These are phyloP conservation scores for Kodamaea restingae DNA, from an alignment of 805 yeast genomes.

Conservation along the genomic window DNA sequence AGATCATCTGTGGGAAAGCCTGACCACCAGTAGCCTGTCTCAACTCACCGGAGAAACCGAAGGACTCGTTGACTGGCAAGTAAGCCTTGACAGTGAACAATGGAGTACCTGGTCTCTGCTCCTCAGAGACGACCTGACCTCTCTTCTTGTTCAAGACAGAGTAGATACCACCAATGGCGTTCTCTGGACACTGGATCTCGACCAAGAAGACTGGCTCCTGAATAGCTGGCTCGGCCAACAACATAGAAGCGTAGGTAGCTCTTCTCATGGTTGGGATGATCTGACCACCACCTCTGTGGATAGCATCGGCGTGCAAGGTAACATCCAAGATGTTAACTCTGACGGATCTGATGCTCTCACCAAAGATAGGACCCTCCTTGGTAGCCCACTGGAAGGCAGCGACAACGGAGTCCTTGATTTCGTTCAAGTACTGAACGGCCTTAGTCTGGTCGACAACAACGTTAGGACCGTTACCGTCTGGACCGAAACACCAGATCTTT, in stretches of 20 bases:
- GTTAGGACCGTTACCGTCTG: conserved; percentile 99
- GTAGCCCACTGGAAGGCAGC: conserved; percentile 99
- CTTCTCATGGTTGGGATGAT: conserved; percentile 99
- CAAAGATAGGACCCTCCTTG: conserved; percentile 98
- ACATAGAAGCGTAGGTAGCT: conserved; percentile 96
- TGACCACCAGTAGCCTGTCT: conserved; percentile 99
- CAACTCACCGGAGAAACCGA: conserved; percentile 99
- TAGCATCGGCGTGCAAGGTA: conserved; percentile 99
- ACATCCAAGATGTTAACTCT: conserved; percentile 98
- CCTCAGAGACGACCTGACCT: conserved; percentile 99
- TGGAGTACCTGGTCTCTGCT: conserved; percentile 99
- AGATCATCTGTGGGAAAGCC: conserved; percentile 99
- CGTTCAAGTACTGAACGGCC: conserved; percentile 98
- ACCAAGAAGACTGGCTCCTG: conserved; percentile 99
- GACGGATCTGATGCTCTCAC: conserved; percentile 93
- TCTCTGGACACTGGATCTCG: conserved; percentile 99
- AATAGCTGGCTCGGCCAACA: conserved; percentile 97
- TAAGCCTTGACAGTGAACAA: conserved; percentile 99
- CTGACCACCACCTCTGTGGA: conserved; percentile 99
- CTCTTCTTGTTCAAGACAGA: conserved; percentile 98
- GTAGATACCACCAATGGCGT: conserved; percentile 99
- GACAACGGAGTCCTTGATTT: conserved; percentile 98
- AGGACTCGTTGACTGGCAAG: conserved; percentile 99
- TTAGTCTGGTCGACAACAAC: conserved; percentile 98
- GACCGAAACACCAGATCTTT: conserved; percentile 99